A percentile compares a stretch with the other conserved stretches of the same genome.
phyloP scores from a whole-genome alignment of 1,284 basidiomycete genomes.

The Austropuccinia psidii region DNA sequence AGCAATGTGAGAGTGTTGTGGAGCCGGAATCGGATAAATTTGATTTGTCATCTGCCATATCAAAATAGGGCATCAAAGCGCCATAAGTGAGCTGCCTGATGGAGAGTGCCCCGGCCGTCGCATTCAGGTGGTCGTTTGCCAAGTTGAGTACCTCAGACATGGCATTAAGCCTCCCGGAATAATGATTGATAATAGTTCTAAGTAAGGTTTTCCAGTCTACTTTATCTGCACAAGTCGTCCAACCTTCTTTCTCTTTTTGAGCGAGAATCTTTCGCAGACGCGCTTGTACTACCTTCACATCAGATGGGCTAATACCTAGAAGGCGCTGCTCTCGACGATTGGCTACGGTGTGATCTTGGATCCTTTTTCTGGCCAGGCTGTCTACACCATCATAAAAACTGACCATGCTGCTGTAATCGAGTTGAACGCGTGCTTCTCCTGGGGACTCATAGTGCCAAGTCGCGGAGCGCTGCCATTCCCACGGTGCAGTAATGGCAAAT shows the following conservation, averaged over 20 bases:
- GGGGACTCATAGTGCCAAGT: slow-evolving; percentile 51
- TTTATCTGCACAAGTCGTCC: neutral
- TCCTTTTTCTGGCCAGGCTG: slow-evolving; percentile 36
- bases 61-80: neutral
- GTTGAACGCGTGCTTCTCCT: slow-evolving; percentile 49
- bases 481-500: neutral
- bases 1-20: neutral
- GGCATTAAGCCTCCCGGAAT: neutral
- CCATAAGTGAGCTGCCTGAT: neutral
- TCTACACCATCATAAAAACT: slow-evolving; percentile 52
- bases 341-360: neutral
- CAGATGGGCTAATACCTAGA: slow-evolving; percentile 8
- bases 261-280: neutral
- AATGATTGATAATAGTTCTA: neutral
- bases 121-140: no score
- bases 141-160: neutral
- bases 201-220: neutral
- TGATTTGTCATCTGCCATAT: no score
- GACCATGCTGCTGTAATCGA: slow-evolving; percentile 50
- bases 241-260: neutral
- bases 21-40: no score
- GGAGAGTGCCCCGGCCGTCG: neutral
- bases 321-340: neutral
- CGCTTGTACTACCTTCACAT: neutral
- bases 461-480: slow-evolving; percentile 48